These are phyloP conservation scores for Boeremia lycopersici DNA, from an alignment of 2,329 filamentous ascomycete genomes.

Conservation along the genomic window DNA sequence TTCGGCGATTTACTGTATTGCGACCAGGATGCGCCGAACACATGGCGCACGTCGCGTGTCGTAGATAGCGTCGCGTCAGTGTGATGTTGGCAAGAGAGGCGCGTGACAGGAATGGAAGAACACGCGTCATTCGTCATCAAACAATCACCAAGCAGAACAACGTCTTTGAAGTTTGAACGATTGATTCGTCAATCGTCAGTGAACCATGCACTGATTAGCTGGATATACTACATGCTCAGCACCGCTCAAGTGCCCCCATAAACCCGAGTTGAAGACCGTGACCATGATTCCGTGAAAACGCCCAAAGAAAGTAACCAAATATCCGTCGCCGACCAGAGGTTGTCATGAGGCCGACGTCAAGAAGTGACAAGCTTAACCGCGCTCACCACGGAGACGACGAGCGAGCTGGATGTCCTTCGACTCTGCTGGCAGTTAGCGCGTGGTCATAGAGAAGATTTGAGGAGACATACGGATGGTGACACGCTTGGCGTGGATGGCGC, in stretches of 20 bases:
- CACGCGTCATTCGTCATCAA: background rate
- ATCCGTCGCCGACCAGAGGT: conserved; percentile 32
- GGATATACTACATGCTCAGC: conserved; percentile 49
- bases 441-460: background rate
- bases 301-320: conserved; percentile 37
- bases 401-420: conserved; percentile 98
- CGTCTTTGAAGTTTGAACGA: conserved; percentile 33
- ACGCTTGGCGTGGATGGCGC: conserved; percentile 94
- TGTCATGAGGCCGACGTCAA: conserved; percentile 31
- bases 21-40: background rate
- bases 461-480: conserved; percentile 72
- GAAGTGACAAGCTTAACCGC: conserved; percentile 51
- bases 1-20: background rate
- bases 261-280: conserved; percentile 45
- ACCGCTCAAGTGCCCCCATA: conserved; percentile 44
- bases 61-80: background rate
- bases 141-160: conserved; percentile 9
- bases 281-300: conserved; percentile 45
- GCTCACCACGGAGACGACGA: conserved; percentile 61
- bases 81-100: background rate
- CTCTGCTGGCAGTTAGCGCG: conserved; percentile 59
- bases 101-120: background rate
- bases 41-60: too few species aligned
- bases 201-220: conserved; percentile 42
- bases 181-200: conserved; percentile 44